phyloP scores from a whole-genome alignment of 441 rosid genomes.

The Mallotus repandus region DNA sequence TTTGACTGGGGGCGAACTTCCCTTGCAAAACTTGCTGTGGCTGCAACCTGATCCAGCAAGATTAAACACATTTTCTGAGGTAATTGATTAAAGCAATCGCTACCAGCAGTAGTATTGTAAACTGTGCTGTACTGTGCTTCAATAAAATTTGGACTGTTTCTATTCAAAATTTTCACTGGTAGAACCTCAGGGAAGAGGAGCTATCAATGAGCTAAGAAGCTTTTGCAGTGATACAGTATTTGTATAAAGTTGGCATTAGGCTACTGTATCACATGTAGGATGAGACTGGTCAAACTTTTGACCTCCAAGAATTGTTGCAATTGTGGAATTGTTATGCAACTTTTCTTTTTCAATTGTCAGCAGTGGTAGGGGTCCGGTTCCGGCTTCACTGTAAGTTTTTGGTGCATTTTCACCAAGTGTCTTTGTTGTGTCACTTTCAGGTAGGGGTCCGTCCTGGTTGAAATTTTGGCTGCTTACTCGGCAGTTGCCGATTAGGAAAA shows the following conservation, averaged over 20 bases:
- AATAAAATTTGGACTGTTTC: constrained; percentile 11
- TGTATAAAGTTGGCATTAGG: constrained; percentile 22
- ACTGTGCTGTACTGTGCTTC: constrained; percentile 11
- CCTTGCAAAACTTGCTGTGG: constrained; percentile 7
- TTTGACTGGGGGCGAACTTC: constrained; percentile 4
- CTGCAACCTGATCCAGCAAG: neutral
- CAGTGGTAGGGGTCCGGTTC: constrained; percentile 17
- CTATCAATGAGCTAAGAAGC: constrained; percentile 23
- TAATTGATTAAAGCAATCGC: constrained; percentile 9
- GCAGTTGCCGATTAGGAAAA: neutral
- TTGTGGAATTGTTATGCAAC: neutral
- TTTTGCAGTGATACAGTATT: constrained; percentile 32
- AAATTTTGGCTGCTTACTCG: neutral
- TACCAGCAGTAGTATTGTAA: neutral
- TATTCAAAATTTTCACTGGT: constrained; percentile 12
- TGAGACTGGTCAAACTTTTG: constrained; percentile 30
- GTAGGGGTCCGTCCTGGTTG: constrained; percentile 17
- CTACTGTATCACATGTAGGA: constrained; percentile 20
- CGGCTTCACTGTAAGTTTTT: constrained; percentile 19
- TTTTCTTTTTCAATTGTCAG: constrained; percentile 15
- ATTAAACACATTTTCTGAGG: constrained; percentile 9
- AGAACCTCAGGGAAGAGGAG: constrained; percentile 22
- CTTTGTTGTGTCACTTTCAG: constrained; percentile 24
- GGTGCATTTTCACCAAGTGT: constrained; percentile 13
- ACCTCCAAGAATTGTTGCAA: constrained; percentile 12